Conservation (phyloP, 805 yeast species). For the Candida schatavii region DNA sequence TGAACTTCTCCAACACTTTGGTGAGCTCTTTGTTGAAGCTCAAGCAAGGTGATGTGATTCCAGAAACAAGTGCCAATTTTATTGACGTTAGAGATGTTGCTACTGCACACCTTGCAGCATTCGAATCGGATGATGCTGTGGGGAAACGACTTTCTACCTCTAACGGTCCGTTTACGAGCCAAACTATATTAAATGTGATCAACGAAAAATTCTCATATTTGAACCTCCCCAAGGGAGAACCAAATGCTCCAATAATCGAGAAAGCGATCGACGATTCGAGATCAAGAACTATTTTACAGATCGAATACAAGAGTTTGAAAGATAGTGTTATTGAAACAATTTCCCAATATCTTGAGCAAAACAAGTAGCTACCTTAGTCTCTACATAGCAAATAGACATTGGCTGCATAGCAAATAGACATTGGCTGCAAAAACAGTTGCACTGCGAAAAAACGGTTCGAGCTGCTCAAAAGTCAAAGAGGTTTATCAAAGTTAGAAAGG, state of each 20-base stretch:
- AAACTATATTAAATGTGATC: conserved; percentile 22
- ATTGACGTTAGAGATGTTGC: conserved; percentile 67
- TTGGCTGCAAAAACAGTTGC: too few species aligned
- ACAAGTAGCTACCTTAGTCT: too few species aligned
- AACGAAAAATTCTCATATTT: conserved; percentile 19
- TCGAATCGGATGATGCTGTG: conserved; percentile 26
- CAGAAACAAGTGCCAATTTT: conserved; percentile 15
- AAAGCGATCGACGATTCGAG: conserved; percentile 29
- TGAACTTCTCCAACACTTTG: conserved; percentile 26
- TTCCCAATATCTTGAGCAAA: conserved; percentile 30
- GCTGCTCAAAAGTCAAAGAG: too few species aligned
- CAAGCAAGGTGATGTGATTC: conserved; percentile 15
- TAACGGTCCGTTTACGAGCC: conserved; percentile 23
- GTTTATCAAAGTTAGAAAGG: too few species aligned
- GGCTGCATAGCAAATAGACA: too few species aligned
- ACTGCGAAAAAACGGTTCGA: too few species aligned
- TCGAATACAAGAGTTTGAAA: conserved; percentile 36
- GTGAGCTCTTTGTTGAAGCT: conserved; percentile 26
- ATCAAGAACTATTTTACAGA: conserved; percentile 36
- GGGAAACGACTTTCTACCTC: conserved; percentile 17
- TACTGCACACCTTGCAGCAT: conserved; percentile 50
- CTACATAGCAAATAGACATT: too few species aligned
- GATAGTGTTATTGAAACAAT: conserved; percentile 42
- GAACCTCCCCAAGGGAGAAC: conserved; percentile 10
- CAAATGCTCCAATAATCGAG: conserved; percentile 9